phyloP scores from a whole-genome alignment of 1,284 basidiomycete species.

The Rugosomyces carneus region DNA sequence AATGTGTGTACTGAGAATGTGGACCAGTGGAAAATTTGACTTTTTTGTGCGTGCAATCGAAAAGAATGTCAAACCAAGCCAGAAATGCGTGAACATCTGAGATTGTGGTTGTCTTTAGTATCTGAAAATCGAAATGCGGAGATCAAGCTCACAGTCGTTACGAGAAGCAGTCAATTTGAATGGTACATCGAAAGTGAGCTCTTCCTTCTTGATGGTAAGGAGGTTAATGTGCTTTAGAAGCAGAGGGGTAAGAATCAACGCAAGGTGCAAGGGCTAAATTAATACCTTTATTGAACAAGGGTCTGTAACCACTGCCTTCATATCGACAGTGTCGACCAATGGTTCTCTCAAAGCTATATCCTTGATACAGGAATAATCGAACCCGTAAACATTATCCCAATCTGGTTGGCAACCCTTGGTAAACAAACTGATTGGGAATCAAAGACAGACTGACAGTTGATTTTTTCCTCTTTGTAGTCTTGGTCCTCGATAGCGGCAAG shows the following conservation, averaged over 20 bases:
- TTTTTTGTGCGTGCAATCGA: conserved; percentile 95
- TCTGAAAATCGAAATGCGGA: conserved; percentile 3
- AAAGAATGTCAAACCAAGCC: conserved; percentile 98
- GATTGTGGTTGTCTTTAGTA: not conserved
- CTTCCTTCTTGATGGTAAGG: conserved; percentile 90
- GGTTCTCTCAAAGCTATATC: conserved; percentile 97
- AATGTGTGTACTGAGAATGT: conserved; percentile 94
- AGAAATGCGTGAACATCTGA: conserved; percentile 97
- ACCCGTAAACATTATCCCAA: conserved; percentile 99
- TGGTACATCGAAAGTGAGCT: conserved; percentile 79
- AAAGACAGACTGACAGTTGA: conserved; percentile 71
- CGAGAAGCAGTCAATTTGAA: conserved; percentile 84
- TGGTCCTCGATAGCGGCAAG: conserved; percentile 98
- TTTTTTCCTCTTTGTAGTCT: conserved; percentile 99
- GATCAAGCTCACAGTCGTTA: conserved; percentile 73
- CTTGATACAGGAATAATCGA: conserved; percentile 99
- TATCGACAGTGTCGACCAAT: conserved; percentile 94
- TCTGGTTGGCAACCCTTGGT: conserved; percentile 41
- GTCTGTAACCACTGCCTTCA: conserved; percentile 88
- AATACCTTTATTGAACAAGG: conserved; percentile 81
- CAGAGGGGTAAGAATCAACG: not conserved
- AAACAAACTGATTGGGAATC: not conserved
- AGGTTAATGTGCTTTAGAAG: conserved; percentile 77
- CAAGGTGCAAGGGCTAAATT: not conserved
- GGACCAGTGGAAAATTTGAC: conserved; percentile 94